A percentile compares a stretch with the other conserved stretches of the same genome.
Conservation (phyloP, 202 grass and related monocot species). For the Carex arenaria region DNA sequence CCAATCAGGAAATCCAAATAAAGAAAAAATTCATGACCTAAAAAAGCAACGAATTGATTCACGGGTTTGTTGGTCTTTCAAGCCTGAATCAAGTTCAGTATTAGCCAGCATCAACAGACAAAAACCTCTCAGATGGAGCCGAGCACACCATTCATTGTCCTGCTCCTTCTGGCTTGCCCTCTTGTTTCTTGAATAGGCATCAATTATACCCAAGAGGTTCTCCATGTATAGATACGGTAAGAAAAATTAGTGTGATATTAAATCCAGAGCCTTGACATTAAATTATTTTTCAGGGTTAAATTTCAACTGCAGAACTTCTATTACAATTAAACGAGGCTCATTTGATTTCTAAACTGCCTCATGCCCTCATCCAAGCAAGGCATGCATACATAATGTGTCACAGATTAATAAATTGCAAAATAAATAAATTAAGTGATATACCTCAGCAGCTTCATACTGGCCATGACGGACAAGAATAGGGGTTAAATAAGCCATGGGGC, state of each 20-base stretch:
- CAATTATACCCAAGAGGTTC: slow-evolving; percentile 72
- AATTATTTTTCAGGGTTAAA: not conserved
- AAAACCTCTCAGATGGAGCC: slow-evolving; percentile 82
- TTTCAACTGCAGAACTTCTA: not conserved
- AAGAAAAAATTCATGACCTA: slow-evolving; percentile 41
- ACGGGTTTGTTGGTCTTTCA: slow-evolving; percentile 71
- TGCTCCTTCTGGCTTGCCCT: slow-evolving; percentile 34
- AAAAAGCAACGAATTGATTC: slow-evolving; percentile 86
- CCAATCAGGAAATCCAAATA: not conserved
- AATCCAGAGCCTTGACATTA: not conserved
- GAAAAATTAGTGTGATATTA: not conserved
- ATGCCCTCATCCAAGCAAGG: not conserved
- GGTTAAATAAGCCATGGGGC: slow-evolving; percentile 42
- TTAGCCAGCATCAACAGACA: slow-evolving; percentile 71
- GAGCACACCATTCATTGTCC: slow-evolving; percentile 52
- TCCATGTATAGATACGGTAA: slow-evolving; percentile 26
- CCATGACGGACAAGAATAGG: slow-evolving; percentile 58
- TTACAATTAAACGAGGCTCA: not conserved
- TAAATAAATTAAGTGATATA: slow-evolving; percentile 22
- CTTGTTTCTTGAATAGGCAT: slow-evolving; percentile 55
- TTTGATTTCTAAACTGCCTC: not conserved
- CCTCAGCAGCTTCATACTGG: slow-evolving; percentile 84
- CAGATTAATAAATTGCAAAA: not conserved
- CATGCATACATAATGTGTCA: not conserved
- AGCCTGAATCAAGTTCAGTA: slow-evolving; percentile 51